Conservation (phyloP, 2,329 filamentous ascomycete species). For the Xylariales sp. region DNA sequence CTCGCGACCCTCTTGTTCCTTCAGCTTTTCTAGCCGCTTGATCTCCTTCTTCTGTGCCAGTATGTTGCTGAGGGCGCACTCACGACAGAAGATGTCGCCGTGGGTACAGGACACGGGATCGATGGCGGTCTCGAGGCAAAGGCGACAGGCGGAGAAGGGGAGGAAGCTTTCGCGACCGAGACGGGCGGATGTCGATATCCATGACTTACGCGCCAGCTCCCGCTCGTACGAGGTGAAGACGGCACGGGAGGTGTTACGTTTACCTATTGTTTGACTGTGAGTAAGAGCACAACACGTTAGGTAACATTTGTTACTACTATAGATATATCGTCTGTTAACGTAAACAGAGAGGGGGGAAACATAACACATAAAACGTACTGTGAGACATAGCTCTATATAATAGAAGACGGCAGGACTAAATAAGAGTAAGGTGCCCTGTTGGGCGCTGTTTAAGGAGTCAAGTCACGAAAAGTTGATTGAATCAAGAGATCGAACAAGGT, state of each 20-base stretch:
- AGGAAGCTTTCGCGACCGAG: conserved; percentile 92
- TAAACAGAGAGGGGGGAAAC: neutral
- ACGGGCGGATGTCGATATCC: conserved; percentile 85
- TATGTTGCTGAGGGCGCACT: conserved; percentile 93
- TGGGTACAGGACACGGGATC: conserved; percentile 85
- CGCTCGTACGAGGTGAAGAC: conserved; percentile 97
- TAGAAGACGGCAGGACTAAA: neutral
- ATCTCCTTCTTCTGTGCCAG: conserved; percentile 92
- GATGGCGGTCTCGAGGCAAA: conserved; percentile 85
- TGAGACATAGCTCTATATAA: conserved; percentile 56
- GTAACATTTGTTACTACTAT: too few relatives aligned
- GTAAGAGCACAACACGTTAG: neutral
- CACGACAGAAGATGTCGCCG: conserved; percentile 93
- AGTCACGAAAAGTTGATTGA: too few relatives aligned
- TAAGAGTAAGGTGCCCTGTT: neutral
- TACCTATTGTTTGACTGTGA: conserved; percentile 60
- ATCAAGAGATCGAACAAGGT: too few relatives aligned
- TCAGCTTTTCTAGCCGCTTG: conserved; percentile 77
- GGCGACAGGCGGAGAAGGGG: conserved; percentile 86
- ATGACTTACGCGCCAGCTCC: conserved; percentile 80
- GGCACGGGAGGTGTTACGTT: conserved; percentile 89
- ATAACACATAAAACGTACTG: conserved; percentile 46
- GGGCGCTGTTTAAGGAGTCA: neutral
- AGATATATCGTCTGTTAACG: neutral
- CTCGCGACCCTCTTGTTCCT: conserved; percentile 69